phyloP scores from a whole-genome alignment of 2,329 filamentous ascomycete species.

The Nothophaeocryptopus gaeumannii region DNA sequence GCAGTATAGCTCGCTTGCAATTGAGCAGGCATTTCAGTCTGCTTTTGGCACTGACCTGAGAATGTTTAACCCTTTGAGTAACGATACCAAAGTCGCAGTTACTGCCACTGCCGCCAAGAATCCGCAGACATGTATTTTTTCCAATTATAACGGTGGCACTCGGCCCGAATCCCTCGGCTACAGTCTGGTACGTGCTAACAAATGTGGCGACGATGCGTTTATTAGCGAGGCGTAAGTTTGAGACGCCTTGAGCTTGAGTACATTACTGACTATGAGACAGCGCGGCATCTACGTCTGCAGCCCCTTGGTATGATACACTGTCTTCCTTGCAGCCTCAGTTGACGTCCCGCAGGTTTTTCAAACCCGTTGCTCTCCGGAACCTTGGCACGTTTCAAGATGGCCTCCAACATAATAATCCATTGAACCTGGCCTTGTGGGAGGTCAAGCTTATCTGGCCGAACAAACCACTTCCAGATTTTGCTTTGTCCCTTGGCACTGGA shows the following conservation, averaged over 20 bases:
- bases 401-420: conserved; percentile 32
- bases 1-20: conserved; percentile 26
- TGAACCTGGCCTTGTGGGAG: conserved; percentile 27
- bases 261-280: conserved; percentile 13
- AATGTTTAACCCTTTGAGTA: conserved; percentile 31
- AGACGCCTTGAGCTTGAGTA: too few relatives aligned
- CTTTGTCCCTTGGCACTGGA: conserved; percentile 31
- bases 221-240: conserved; percentile 29
- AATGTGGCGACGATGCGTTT: conserved; percentile 20
- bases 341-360: conserved; percentile 28
- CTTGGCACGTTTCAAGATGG: conserved; percentile 32
- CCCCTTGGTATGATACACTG: conserved; percentile 30
- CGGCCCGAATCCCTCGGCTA: conserved; percentile 23
- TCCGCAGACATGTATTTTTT: conserved; percentile 26
- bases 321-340: too few relatives aligned
- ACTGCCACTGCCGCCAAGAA: conserved; percentile 29
- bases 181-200: conserved; percentile 25
- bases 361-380: conserved; percentile 24
- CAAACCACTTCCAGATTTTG: conserved; percentile 23
- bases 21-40: conserved; percentile 29
- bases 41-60: conserved; percentile 15
- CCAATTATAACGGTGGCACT: conserved; percentile 32
- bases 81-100: conserved; percentile 32
- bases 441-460: conserved; percentile 27
- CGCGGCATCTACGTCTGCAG: conserved; percentile 31